A percentile compares a stretch with the other conserved stretches of the same genome.
phyloP scores from a whole-genome alignment of 257 asterid genomes.

The Sherardia arvensis region DNA sequence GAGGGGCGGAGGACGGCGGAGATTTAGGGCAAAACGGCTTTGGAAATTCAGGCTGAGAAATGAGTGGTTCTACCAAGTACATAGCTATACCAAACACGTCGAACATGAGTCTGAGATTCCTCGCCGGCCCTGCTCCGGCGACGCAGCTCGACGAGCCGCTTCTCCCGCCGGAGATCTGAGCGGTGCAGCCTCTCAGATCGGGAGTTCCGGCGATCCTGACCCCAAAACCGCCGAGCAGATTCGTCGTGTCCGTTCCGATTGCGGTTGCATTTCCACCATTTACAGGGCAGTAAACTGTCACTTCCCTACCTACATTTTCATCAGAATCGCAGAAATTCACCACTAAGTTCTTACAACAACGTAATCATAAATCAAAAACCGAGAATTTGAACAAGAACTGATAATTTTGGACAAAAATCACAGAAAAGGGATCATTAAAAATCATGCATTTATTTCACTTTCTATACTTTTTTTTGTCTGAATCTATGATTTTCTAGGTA shows the following conservation, averaged over 20 bases:
- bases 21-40: conserved; percentile 55
- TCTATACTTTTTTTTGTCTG: background rate
- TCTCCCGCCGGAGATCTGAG: conserved; percentile 49
- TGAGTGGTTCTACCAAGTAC: conserved; percentile 69
- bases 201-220: conserved; percentile 69
- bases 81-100: conserved; percentile 52
- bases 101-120: conserved; percentile 37
- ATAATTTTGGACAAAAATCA: background rate
- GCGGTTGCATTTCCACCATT: conserved; percentile 48
- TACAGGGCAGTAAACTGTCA: conserved; percentile 66
- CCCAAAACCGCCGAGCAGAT: conserved; percentile 58
- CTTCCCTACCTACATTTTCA: conserved; percentile 8
- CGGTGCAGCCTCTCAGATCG: conserved; percentile 50
- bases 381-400: too few relatives aligned
- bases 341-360: background rate
- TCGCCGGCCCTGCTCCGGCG: conserved; percentile 51
- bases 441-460: too few relatives aligned
- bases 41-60: conserved; percentile 67
- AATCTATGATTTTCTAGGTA: background rate
- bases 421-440: too few relatives aligned
- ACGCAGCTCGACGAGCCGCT: conserved; percentile 42
- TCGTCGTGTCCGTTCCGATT: conserved; percentile 63
- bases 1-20: conserved; percentile 20
- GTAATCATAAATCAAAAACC: too few relatives aligned
- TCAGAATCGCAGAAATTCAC: background rate